A percentile compares a stretch with the other conserved stretches of the same genome.
phyloP scores from a whole-genome alignment of 2,329 filamentous ascomycete genomes.

The Pyrenochaeta sp. region DNA sequence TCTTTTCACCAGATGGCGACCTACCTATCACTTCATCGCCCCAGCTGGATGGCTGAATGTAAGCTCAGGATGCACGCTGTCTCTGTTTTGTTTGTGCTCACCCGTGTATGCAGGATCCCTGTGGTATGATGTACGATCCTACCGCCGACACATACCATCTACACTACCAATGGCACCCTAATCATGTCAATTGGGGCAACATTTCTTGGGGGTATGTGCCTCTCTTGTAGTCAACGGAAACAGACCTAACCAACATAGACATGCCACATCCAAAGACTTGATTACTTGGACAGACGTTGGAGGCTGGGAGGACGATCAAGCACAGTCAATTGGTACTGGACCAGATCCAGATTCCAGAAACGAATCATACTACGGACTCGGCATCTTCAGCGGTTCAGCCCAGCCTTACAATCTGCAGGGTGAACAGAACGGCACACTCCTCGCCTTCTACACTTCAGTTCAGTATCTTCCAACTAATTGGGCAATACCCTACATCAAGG shows the following conservation, averaged over 20 bases:
- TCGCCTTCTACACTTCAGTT: conserved; percentile 58
- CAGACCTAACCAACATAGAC: conserved; percentile 55
- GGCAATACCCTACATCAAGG: conserved; percentile 52
- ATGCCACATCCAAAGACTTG: conserved; percentile 60
- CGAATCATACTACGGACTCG: conserved; percentile 58
- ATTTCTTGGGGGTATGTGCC: conserved; percentile 46
- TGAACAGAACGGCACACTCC: conserved; percentile 55
- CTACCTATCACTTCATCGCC: conserved; percentile 55
- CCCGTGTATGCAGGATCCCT: conserved; percentile 55
- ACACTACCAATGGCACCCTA: conserved; percentile 61
- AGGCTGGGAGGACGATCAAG: conserved; percentile 55
- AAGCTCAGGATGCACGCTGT: conserved; percentile 3
- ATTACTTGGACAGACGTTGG: conserved; percentile 55
- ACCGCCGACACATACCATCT: conserved; percentile 58
- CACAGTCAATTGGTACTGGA: conserved; percentile 50
- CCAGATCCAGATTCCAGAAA: conserved; percentile 39
- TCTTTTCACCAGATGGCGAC: conserved; percentile 59
- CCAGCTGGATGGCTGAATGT: conserved; percentile 59
- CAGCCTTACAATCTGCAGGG: conserved; percentile 58
- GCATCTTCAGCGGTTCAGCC: conserved; percentile 61
- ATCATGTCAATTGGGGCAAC: conserved; percentile 58
- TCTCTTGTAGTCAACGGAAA: conserved; percentile 18
- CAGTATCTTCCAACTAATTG: conserved; percentile 56
- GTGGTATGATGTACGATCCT: conserved; percentile 60
- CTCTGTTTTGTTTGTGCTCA: conserved; percentile 6